Evolutionary conservation across 768 basidiomycete genomes (phyloP).

Genomic region (Suillus sp.): DNA sequence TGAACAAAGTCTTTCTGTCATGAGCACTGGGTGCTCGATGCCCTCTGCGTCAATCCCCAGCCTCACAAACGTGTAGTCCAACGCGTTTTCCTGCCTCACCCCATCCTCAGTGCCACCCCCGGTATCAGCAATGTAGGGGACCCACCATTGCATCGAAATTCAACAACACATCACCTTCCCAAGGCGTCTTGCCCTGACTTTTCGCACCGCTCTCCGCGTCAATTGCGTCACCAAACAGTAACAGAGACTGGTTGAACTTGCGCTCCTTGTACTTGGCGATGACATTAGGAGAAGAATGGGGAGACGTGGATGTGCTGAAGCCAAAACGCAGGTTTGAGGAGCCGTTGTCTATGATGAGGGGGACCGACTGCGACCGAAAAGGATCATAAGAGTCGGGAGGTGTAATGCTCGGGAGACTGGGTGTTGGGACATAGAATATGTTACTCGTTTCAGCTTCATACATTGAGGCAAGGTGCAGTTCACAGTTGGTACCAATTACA

Average conservation of each 20-base stretch:
- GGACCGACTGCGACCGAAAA: constrained; percentile 53
- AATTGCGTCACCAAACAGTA: constrained; percentile 86
- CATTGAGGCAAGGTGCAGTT: neutral
- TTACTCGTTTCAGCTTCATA: constrained; percentile 9
- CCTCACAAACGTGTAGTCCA: constrained; percentile 89
- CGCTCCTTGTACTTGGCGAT: constrained; percentile 90
- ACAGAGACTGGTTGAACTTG: constrained; percentile 75
- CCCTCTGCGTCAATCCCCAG: constrained; percentile 78
- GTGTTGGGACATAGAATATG: constrained; percentile 23
- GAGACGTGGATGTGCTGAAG: constrained; percentile 62
- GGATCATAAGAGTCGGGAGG: constrained; percentile 49
- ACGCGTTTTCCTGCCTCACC: constrained; percentile 79
- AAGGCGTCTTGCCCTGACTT: constrained; percentile 77
- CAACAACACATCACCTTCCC: constrained; percentile 92
- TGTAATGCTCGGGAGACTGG: constrained; percentile 36
- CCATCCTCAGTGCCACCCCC: constrained; percentile 10
- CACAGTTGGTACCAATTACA: neutral
- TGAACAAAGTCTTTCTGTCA: constrained; percentile 90
- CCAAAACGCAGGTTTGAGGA: constrained; percentile 83
- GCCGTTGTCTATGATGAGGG: constrained; percentile 90
- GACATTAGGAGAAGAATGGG: constrained; percentile 67
- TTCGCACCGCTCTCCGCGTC: constrained; percentile 86
- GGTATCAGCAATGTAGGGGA: constrained; percentile 16
- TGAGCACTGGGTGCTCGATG: constrained; percentile 86
- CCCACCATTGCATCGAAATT: constrained; percentile 93